phyloP scores from a whole-genome alignment of 805 yeast species.

The Yarrowia keelungensis region DNA sequence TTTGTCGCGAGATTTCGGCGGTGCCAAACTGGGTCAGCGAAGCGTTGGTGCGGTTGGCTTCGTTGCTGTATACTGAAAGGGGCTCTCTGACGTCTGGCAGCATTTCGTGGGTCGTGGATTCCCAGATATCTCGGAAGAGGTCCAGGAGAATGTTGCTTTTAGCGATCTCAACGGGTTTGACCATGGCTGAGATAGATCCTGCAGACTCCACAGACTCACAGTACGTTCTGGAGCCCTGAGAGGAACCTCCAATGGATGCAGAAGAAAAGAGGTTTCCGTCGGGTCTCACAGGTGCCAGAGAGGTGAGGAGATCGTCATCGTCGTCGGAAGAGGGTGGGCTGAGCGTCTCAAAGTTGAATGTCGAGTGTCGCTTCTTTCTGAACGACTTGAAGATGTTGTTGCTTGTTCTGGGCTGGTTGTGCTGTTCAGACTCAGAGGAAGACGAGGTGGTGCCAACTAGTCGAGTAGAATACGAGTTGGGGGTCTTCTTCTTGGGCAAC shows the following conservation, averaged over 20 bases:
- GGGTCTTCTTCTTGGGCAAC: conserved; percentile 7
- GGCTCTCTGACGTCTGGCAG: conserved; percentile 22
- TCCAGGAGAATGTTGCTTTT: conserved; percentile 16
- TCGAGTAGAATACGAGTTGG: conserved; percentile 4
- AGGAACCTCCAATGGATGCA: not conserved
- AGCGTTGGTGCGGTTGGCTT: not conserved
- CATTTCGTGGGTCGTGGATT: not conserved
- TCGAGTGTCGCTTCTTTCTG: conserved; percentile 21
- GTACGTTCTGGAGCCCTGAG: conserved; percentile 8
- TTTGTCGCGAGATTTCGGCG: not conserved
- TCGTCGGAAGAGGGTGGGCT: conserved; percentile 20
- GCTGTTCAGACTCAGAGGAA: conserved; percentile 7
- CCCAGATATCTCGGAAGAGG: conserved; percentile 15
- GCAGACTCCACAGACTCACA: conserved; percentile 13
- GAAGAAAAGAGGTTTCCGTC: conserved; percentile 6
- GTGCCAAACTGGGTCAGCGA: not conserved
- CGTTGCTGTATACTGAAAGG: not conserved
- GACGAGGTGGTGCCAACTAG: not conserved
- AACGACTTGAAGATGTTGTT: conserved; percentile 25
- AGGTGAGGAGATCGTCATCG: conserved; percentile 19
- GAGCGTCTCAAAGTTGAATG: conserved; percentile 13
- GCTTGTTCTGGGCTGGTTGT: conserved; percentile 3
- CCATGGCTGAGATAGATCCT: not conserved
- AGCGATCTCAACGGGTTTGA: conserved; percentile 17
- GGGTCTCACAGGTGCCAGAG: not conserved